phyloP scores from a whole-genome alignment of 2,329 filamentous ascomycete genomes.

The Colletotrichum simmondsii region DNA sequence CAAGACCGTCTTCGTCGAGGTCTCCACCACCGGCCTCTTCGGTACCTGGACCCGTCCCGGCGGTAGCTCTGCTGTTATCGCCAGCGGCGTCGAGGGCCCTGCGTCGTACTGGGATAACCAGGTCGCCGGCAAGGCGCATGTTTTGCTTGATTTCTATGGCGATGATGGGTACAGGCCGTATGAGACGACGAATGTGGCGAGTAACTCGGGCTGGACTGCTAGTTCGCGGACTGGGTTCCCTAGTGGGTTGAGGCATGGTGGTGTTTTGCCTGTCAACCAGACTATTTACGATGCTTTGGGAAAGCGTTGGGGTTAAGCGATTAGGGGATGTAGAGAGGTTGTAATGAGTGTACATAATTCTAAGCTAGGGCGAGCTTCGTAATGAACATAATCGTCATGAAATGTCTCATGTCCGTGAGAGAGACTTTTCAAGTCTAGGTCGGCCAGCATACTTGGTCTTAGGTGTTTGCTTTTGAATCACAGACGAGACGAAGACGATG shows the following conservation, averaged over 20 bases:
- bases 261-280: constrained; percentile 58
- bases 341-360: neutral
- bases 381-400: neutral
- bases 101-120: constrained; percentile 56
- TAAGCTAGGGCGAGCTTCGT: neutral
- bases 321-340: neutral
- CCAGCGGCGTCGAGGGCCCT: constrained; percentile 55
- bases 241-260: constrained; percentile 61
- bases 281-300: constrained; percentile 49
- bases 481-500: no score
- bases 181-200: constrained; percentile 54
- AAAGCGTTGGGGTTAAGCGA: constrained; percentile 1
- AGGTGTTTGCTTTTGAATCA: no score
- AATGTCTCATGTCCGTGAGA: no score
- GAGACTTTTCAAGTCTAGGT: no score
- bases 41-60: constrained; percentile 62
- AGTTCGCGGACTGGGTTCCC: constrained; percentile 56
- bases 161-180: constrained; percentile 61
- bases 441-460: no score
- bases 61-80: constrained; percentile 53
- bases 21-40: constrained; percentile 58
- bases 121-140: constrained; percentile 50
- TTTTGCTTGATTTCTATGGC: constrained; percentile 62
- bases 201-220: constrained; percentile 56
- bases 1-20: constrained; percentile 63